Evolutionary conservation across 176 grass and related monocot genomes (phyloP), one percentile per base, ranked within the genome.

Genomic region (Metroxylon sagu): DNA sequence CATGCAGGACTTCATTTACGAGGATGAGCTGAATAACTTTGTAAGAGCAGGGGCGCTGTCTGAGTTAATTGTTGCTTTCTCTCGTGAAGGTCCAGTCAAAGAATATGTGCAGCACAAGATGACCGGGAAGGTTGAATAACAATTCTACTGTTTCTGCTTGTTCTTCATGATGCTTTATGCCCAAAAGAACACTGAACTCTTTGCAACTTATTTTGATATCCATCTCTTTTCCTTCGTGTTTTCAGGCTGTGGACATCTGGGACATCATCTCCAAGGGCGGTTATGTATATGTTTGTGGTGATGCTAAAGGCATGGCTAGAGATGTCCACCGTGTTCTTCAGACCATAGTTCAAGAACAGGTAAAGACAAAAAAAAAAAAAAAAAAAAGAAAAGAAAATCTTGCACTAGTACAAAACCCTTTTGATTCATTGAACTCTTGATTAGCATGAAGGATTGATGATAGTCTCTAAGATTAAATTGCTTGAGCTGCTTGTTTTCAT

Each of bases 81-180:
- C 92, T 39, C 84, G 87, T 4, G 92, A 91, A 66, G 87, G 87
- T 67, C 55, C 73, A 18, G 49, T 72, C 6, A 97, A 91, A 78
- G 84, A 97, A 76, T 97, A 97, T 71, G 92, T 97, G 61, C 92
- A 97, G 77, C 92, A 97, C 73, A 97, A 97, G 77, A 88, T 97
- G 92, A 63, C 66, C 3, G 83, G 87, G 26, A 91, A 97, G 84
- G 92, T 82, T 39, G 29, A 48, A 54, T 52, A 54, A 5, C 12
- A 43, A 43, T 2, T 14, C 35, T 43, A 1, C 26, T 39, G 17
- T 25, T 25, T 58, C 57, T 60, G 17, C 14, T 60, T 1, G 18
- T 55, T 28, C 3, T 68, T 14, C 43, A 25, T 25, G 16, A 27
- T 17, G 7, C 1, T 67, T 29, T 49, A 18, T 48, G 17, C 10